phyloP scores from a whole-genome alignment of 805 yeast species.

The Jamesozyma gamospora region DNA sequence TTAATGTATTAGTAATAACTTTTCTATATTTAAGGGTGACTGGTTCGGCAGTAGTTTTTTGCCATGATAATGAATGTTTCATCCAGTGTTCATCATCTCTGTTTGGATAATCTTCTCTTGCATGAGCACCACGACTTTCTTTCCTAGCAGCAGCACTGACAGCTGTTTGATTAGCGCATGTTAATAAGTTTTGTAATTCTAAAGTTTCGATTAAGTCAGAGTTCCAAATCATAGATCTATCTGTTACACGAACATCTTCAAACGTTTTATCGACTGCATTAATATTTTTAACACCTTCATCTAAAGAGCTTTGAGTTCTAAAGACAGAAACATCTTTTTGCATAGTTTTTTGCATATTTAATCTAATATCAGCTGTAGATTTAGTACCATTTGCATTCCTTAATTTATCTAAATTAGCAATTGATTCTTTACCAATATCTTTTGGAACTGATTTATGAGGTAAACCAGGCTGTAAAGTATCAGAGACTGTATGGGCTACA shows the following conservation, averaged over 20 bases:
- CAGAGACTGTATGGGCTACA: slow-evolving; percentile 84
- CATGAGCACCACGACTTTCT: slow-evolving; percentile 99
- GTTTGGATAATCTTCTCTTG: slow-evolving; percentile 93
- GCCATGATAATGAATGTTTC: slow-evolving; percentile 96
- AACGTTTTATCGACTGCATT: slow-evolving; percentile 64
- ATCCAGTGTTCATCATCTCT: slow-evolving; percentile 97
- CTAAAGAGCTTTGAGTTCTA: slow-evolving; percentile 86
- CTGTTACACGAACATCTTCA: slow-evolving; percentile 73
- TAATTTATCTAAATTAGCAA: slow-evolving; percentile 79
- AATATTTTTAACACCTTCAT: slow-evolving; percentile 80
- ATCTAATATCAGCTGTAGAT: slow-evolving; percentile 81
- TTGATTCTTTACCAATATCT: slow-evolving; percentile 81
- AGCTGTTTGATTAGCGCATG: slow-evolving; percentile 96
- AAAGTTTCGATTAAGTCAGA: slow-evolving; percentile 92
- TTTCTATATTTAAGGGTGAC: slow-evolving; percentile 75
- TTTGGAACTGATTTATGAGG: slow-evolving; percentile 77
- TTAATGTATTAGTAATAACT: slow-evolving; percentile 76
- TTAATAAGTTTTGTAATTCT: slow-evolving; percentile 90
- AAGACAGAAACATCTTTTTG: slow-evolving; percentile 95
- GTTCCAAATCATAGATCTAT: slow-evolving; percentile 98
- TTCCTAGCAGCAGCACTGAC: slow-evolving; percentile 86
- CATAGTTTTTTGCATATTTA: slow-evolving; percentile 91
- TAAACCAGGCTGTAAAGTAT: slow-evolving; percentile 74
- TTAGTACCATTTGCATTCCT: slow-evolving; percentile 78
- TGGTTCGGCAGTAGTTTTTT: slow-evolving; percentile 55